Base-by-base conservation (phyloP, 805 yeast species). In the Candida boleticola region DNA sequence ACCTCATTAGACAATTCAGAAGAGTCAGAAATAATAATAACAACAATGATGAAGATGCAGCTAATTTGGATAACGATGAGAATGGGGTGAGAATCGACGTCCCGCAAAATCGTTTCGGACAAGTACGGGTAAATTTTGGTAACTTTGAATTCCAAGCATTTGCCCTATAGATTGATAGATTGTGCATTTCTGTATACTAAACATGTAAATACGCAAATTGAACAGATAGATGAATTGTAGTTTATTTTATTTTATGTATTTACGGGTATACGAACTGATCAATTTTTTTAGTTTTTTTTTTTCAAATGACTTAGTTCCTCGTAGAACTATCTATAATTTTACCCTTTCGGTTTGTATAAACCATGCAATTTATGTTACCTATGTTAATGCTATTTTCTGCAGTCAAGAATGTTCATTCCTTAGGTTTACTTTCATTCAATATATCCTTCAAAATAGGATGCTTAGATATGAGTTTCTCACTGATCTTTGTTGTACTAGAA, bases 71-170 rank as follows among this genome's bases (percentile, higher is more conserved):
- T 39, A 46, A 44, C 14, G 41, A 38, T 5, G 36, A 38, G 10
- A 41, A 43, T 4, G 19, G 29, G 33, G n/a, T n/a, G n/a, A n/a
- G n/a, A n/a, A n/a, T n/a, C n/a, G n/a, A n/a, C n/a, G n/a, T n/a
- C n/a, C n/a, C n/a, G n/a, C 29, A 37, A 20, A 17, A 26, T 10
- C 29, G 18, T n/a, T 36, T 29, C 19, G n/a, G 21, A 39, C 5
- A 20, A n/a, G 14, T 19, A 5, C 5, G 37, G 33, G 49, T 63
- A 39, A 37, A 37, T 37, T 18, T 38, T 29, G 64, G 61, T 9
- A 55, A 61, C 42, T 55, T 63, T 38, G 62, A 63, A 43, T 57
- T 63, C 40, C 66, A 64, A 27, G 64, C 66, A 42, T 62, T 68
- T 49, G 74, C 73, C 6, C 47, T 64, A n/a, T n/a, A n/a, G n/a